Base-by-base conservation (phyloP, 257 asterid species). In the Salvia rosmarinus region DNA sequence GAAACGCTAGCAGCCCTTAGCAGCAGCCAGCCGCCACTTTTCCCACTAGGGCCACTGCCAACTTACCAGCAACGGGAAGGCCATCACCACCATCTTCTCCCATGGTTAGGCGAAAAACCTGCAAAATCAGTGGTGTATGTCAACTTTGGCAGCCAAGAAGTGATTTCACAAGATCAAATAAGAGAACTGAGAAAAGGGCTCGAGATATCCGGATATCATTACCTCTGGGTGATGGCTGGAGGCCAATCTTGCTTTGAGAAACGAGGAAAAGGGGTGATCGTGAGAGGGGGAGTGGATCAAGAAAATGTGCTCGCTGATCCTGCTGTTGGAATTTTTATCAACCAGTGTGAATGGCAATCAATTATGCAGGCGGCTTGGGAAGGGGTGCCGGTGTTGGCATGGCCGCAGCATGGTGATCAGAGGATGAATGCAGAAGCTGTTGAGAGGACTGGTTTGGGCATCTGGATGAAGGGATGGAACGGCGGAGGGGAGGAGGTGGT, bases 371-470 rank as follows among this genome's bases (percentile, higher is more conserved):
- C 87, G 4, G 85, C 85, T 56, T n/a, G 58, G 70, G 28, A 61
- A 39, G 87, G 88, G 23, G 81, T 83, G 16, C 83, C 84, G 0
- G 57, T 80, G 32, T 56, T 86, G 73, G 84, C 85, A 19, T 83
- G 87, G 87, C 91, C 91, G 10, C 81, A 73, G 21, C 82, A 82
- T 46, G 86, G 89, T 17, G 87, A 84, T 47, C 88, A 82, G 25
- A 78, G 56, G 82, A 75, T 84, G 71, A 83, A 83, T 67, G 85
- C 88, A 34, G 82, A 72, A 55, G 78, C 56, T 21, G 77, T 75
- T 9, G 82, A 79, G 67, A 75, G 68, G 65, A 78, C 59, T 10
- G 85, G 86, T 1, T 58, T 78, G 20, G 86, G 86, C 1, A 6
- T 74, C 61, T 79, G 82, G 85, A 73, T 63, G 37, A 70, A 54